These are phyloP conservation scores for Wallacemonas rigidus DNA, from an alignment of 208 protist species.

Conservation along the genomic window DNA sequence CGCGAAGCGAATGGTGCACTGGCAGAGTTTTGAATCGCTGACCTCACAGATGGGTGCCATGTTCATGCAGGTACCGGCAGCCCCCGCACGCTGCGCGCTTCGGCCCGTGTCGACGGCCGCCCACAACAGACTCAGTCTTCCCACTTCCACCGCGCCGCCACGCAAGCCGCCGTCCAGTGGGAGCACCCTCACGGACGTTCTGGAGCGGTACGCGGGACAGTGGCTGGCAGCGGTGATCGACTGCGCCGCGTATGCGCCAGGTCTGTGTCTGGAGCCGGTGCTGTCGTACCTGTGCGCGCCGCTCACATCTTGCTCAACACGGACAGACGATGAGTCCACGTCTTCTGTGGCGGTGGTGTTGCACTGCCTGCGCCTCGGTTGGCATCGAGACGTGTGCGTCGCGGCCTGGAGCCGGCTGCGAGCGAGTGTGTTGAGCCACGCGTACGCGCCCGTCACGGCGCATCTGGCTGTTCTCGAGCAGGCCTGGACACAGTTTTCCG, in stretches of 20 bases:
- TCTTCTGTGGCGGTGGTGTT: not conserved
- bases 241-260: not conserved
- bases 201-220: not conserved
- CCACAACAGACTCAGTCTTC: not conserved
- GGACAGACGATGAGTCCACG: not conserved
- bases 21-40: not conserved
- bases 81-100: not conserved
- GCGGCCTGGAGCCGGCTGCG: constrained; percentile 1
- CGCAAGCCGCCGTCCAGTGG: no score
- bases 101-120: not conserved
- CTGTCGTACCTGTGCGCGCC: not conserved
- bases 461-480: not conserved
- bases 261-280: not conserved
- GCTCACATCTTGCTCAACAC: not conserved
- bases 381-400: not conserved
- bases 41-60: not conserved
- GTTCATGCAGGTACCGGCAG: not conserved
- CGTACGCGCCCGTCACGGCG: not conserved
- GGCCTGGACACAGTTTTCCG: not conserved
- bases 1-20: not conserved
- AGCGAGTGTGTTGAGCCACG: not conserved
- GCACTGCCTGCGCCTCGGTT: not conserved
- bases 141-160: no score
- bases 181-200: not conserved
- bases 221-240: constrained; percentile 1